Percentiles rank a stretch among this genome's conserved stretches.
phyloP scores from a whole-genome alignment of 2,329 filamentous ascomycete species.

The Colletotrichum echinochloae region DNA sequence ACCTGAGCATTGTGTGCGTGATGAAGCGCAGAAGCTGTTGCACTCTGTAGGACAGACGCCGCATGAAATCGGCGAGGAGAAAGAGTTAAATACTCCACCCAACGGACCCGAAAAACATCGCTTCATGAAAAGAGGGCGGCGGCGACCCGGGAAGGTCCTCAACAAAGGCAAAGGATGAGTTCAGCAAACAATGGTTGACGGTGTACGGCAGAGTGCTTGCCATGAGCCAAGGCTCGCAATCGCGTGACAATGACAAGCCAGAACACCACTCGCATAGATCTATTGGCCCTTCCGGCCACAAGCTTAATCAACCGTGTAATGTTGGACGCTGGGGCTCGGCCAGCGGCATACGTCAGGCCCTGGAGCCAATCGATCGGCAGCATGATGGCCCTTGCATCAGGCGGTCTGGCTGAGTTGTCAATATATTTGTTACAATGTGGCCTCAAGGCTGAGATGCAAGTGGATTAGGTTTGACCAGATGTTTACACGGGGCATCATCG shows the following conservation, averaged over 20 bases:
- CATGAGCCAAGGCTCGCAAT: not conserved
- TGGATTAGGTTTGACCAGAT: too few species aligned
- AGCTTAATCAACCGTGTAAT: not conserved
- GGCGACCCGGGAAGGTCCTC: not conserved
- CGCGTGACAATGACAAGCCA: not conserved
- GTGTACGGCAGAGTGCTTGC: not conserved
- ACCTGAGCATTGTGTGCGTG: not conserved
- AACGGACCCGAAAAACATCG: not conserved
- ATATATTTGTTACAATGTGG: not conserved
- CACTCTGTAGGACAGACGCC: not conserved
- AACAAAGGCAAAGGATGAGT: constrained; percentile 3
- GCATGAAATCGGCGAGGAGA: not conserved
- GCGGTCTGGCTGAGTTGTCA: not conserved
- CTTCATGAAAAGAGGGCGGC: not conserved
- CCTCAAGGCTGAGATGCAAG: too few species aligned
- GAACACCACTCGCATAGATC: not conserved
- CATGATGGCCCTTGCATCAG: not conserved
- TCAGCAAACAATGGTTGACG: constrained; percentile 6
- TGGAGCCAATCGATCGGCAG: not conserved
- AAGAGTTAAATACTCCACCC: not conserved
- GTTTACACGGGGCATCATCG: not conserved
- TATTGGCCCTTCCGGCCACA: not conserved
- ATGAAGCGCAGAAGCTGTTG: too few species aligned
- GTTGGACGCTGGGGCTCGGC: not conserved
- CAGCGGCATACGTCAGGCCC: not conserved